These are phyloP conservation scores for Entelexis paramagnoliae DNA, from an alignment of 1,139 yeast genomes.

Conservation along the genomic window DNA sequence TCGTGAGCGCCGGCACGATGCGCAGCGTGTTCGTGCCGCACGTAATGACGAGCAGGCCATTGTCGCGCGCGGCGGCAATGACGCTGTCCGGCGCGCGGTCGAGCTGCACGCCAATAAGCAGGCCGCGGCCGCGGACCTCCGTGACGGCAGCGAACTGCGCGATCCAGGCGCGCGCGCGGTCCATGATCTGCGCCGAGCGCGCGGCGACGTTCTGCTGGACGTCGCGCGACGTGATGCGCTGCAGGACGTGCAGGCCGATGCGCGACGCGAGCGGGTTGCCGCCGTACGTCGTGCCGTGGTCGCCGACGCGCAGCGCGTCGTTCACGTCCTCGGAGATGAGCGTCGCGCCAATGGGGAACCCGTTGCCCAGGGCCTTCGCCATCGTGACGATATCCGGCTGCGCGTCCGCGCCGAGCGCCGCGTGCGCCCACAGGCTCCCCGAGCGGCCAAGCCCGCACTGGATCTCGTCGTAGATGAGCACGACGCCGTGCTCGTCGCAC, in stretches of 20 bases:
- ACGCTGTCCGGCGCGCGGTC: slow-evolving; percentile 54
- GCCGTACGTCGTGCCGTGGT: slow-evolving; percentile 96
- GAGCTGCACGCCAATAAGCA: slow-evolving; percentile 75
- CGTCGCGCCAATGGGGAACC: slow-evolving; percentile 95
- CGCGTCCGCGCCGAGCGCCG: slow-evolving; percentile 57
- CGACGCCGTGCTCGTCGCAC: slow-evolving; percentile 60
- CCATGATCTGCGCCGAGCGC: slow-evolving; percentile 47
- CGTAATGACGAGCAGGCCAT: slow-evolving; percentile 72
- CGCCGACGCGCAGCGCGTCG: slow-evolving; percentile 66
- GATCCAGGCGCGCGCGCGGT: slow-evolving; percentile 44
- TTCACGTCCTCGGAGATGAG: slow-evolving; percentile 75
- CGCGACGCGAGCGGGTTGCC: slow-evolving; percentile 91
- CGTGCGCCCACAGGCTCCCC: slow-evolving; percentile 90
- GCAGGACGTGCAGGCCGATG: slow-evolving; percentile 66
- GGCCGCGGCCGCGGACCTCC: slow-evolving; percentile 78
- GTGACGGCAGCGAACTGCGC: slow-evolving; percentile 50
- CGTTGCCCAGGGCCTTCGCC: slow-evolving; percentile 96
- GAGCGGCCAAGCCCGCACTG: slow-evolving; percentile 95
- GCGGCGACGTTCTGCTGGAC: slow-evolving; percentile 51
- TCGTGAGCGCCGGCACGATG: slow-evolving; percentile 85
- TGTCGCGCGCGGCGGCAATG: slow-evolving; percentile 57
- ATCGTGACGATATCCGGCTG: slow-evolving; percentile 90
- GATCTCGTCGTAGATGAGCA: slow-evolving; percentile 86
- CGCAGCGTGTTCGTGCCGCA: slow-evolving; percentile 88
- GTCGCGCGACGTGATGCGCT: slow-evolving; percentile 48